Conservation (phyloP, 495 filamentous ascomycete genomes). For the Trichoderma erinaceum region DNA sequence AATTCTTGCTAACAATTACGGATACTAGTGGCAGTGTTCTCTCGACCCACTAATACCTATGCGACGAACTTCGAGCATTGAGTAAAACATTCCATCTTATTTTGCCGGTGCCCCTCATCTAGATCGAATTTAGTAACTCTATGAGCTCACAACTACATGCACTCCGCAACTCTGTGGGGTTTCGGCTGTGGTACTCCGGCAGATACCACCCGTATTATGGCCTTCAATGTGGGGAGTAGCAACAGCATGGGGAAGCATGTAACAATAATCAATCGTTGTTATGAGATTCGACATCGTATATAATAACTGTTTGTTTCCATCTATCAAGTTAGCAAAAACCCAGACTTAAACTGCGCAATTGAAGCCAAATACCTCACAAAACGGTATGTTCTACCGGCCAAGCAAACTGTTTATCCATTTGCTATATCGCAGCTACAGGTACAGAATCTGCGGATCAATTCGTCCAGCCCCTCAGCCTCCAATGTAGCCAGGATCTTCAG, state of each 20-base stretch:
- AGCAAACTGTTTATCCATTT: neutral
- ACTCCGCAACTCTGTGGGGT: constrained; percentile 3
- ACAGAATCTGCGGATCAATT: neutral
- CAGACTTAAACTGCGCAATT: too few relatives aligned
- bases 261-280: neutral
- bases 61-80: too few relatives aligned
- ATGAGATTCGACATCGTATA: neutral
- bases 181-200: neutral
- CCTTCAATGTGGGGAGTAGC: neutral
- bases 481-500: neutral
- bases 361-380: neutral
- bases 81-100: neutral
- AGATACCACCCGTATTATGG: neutral
- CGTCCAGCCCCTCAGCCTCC: neutral
- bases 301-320: neutral
- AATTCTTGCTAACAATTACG: too few relatives aligned
- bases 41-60: too few relatives aligned
- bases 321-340: too few relatives aligned
- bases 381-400: neutral
- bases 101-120: constrained; percentile 9
- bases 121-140: neutral
- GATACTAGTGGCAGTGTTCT: too few relatives aligned
- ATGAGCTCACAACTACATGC: neutral
- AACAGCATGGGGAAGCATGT: neutral
- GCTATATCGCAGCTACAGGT: neutral